These are phyloP conservation scores for Venturia oleaginea DNA, from an alignment of 2,329 filamentous ascomycete species.

Conservation along the genomic window DNA sequence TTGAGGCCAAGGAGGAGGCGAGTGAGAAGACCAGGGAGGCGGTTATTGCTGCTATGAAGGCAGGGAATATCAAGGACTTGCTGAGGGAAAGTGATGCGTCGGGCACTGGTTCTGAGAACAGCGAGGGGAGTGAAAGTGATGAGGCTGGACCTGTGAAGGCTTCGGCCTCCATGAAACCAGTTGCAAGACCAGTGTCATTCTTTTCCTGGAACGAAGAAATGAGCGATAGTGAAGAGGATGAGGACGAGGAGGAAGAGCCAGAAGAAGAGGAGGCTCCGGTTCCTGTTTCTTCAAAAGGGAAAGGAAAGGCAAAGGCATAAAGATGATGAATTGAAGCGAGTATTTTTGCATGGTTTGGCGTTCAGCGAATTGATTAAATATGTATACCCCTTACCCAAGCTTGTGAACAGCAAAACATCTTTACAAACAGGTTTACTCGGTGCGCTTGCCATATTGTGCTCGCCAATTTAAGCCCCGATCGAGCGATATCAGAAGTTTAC, in stretches of 20 bases:
- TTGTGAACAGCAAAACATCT: neutral
- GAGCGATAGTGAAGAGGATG: slow-evolving; percentile 39
- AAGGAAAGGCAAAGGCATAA: slow-evolving; percentile 5
- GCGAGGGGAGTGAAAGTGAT: slow-evolving; percentile 15
- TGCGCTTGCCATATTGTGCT: neutral
- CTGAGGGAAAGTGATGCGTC: slow-evolving; percentile 30
- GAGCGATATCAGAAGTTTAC: neutral
- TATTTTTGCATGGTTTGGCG: slow-evolving; percentile 2
- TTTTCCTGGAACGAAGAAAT: slow-evolving; percentile 70
- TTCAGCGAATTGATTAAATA: neutral
- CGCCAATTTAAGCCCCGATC: neutral
- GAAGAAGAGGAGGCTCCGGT: slow-evolving; percentile 13
- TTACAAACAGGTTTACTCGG: neutral
- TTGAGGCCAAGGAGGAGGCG: slow-evolving; percentile 88
- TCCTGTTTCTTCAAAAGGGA: slow-evolving; percentile 6
- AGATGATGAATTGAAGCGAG: neutral
- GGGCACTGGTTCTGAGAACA: slow-evolving; percentile 20
- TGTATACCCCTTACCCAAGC: neutral
- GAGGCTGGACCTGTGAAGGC: slow-evolving; percentile 15
- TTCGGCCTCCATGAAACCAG: slow-evolving; percentile 22
- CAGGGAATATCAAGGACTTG: slow-evolving; percentile 39
- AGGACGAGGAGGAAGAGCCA: slow-evolving; percentile 23
- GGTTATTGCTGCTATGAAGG: slow-evolving; percentile 60
- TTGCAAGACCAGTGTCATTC: slow-evolving; percentile 41
- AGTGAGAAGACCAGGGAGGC: slow-evolving; percentile 73